Conservation (phyloP, 1,139 yeast species). For the Candida sp. region DNA sequence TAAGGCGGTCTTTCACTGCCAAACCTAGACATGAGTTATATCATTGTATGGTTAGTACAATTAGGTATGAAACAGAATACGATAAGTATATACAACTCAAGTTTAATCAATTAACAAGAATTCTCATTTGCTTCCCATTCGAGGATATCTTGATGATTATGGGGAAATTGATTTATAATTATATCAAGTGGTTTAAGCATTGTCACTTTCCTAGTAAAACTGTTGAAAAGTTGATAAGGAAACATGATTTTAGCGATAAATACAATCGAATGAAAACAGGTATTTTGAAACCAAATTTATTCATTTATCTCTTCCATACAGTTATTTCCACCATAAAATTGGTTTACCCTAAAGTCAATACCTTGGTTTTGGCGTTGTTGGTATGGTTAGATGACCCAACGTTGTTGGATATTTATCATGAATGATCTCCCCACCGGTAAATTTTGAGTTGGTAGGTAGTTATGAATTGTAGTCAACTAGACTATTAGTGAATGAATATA, state of each 20-base stretch:
- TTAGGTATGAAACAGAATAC: neutral
- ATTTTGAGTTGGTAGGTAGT: no score
- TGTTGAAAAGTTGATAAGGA: neutral
- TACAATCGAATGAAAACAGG: neutral
- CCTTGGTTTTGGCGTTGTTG: conserved; percentile 1
- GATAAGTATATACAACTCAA: neutral
- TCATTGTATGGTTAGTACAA: neutral
- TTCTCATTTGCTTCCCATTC: neutral
- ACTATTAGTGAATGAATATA: no score
- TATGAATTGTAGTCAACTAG: no score
- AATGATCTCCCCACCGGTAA: no score
- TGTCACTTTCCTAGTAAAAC: neutral
- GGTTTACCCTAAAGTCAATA: neutral
- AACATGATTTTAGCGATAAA: neutral
- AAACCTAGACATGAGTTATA: neutral
- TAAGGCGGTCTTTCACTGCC: neutral
- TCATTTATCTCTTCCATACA: neutral
- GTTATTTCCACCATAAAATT: neutral
- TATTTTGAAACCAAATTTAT: neutral
- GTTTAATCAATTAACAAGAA: neutral
- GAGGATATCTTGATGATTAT: neutral
- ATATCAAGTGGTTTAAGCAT: neutral
- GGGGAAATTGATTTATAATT: conserved; percentile 1
- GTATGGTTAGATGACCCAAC: neutral
- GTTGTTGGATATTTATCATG: conserved; percentile 1